phyloP scores from a whole-genome alignment of 2,329 filamentous ascomycete species.

The Penicillium sp. region DNA sequence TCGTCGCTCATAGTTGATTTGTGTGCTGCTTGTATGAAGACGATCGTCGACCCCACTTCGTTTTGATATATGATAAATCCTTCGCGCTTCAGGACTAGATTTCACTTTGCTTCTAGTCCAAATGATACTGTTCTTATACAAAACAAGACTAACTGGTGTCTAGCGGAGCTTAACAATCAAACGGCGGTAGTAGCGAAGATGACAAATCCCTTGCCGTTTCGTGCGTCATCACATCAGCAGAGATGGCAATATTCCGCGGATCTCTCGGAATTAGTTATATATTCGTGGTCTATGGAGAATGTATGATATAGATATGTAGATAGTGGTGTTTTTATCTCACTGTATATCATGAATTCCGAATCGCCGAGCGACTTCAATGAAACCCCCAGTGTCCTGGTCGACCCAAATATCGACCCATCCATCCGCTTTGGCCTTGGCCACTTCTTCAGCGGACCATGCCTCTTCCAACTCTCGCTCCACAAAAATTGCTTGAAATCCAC shows the following conservation, averaged over 20 bases:
- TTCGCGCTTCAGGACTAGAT: too few species aligned
- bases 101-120: not conserved
- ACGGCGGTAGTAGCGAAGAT: slow-evolving; percentile 3
- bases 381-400: slow-evolving; percentile 53
- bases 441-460: slow-evolving; percentile 57
- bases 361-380: slow-evolving; percentile 56
- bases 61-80: not conserved
- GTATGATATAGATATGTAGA: too few species aligned
- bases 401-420: slow-evolving; percentile 71
- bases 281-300: not conserved
- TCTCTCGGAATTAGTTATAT: not conserved
- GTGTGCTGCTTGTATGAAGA: not conserved
- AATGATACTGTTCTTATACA: not conserved
- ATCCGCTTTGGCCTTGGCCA: slow-evolving; percentile 57
- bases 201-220: slow-evolving; percentile 9
- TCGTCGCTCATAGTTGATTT: slow-evolving; percentile 14
- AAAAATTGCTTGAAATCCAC: slow-evolving; percentile 73
- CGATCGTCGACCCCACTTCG: not conserved
- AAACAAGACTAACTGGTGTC: too few species aligned
- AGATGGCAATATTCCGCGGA: not conserved
- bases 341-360: slow-evolving; percentile 41
- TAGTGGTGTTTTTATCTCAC: not conserved
- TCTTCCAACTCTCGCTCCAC: slow-evolving; percentile 73
- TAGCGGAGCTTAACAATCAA: too few species aligned
- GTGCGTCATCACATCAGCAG: slow-evolving; percentile 11